Conservation (phyloP, 2,329 filamentous ascomycete species). For the Neospermospora avenae region DNA sequence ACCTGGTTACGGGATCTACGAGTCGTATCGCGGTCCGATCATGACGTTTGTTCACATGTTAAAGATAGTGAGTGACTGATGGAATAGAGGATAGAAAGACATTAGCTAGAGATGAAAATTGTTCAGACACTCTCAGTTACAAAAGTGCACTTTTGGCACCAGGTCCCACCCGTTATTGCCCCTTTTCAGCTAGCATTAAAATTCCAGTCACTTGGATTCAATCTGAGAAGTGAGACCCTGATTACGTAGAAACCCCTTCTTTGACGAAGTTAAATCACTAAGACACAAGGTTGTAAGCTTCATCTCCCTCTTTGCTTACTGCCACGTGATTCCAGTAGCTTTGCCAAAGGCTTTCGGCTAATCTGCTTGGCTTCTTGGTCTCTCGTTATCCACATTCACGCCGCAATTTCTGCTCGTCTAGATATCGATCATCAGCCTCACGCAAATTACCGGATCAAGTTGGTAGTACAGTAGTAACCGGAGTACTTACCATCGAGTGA, state of each 20-base stretch:
- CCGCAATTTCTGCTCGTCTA: neutral
- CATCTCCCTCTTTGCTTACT: neutral
- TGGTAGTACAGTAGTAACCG: neutral
- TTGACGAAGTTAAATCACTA: neutral
- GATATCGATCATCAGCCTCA: conserved; percentile 14
- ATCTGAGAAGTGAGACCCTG: neutral
- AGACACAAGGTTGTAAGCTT: neutral
- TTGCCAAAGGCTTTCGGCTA: neutral
- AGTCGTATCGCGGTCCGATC: neutral
- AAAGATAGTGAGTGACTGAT: neutral
- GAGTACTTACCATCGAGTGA: conserved; percentile 3
- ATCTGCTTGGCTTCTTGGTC: neutral
- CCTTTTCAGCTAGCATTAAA: neutral
- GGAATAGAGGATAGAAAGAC: neutral
- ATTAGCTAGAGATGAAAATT: neutral
- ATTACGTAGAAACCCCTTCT: neutral
- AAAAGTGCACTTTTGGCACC: conserved; percentile 2
- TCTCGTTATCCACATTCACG: neutral
- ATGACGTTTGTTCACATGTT: neutral
- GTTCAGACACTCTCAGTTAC: neutral
- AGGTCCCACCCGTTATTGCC: neutral
- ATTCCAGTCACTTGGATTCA: neutral
- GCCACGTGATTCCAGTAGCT: neutral
- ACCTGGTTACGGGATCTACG: neutral
- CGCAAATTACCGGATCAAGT: conserved; percentile 12